A percentile compares a stretch with the other conserved stretches of the same genome.
Evolutionary conservation across 495 filamentous ascomycete species (phyloP).

Genomic region (Poronia punctata): DNA sequence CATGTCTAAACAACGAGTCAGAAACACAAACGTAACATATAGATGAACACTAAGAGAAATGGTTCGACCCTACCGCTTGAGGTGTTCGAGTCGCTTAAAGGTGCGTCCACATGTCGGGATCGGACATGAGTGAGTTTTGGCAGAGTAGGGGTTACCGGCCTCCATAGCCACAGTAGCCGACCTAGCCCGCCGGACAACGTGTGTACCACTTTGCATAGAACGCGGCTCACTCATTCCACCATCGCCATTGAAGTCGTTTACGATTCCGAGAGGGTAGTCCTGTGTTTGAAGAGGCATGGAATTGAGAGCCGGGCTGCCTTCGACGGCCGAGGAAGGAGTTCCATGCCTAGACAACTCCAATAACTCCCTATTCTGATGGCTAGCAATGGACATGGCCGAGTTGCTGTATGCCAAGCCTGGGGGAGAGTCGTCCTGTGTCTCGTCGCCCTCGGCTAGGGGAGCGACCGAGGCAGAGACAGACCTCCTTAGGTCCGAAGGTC

Average conservation of each 20-base stretch:
- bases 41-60: constrained; percentile 47
- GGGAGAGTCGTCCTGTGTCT: constrained; percentile 62
- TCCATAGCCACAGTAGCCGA: constrained; percentile 96
- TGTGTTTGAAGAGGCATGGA: constrained; percentile 58
- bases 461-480: constrained; percentile 87
- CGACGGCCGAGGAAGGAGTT: constrained; percentile 75
- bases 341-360: constrained; percentile 79
- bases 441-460: constrained; percentile 71
- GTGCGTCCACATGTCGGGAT: constrained; percentile 95
- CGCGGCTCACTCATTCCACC: constrained; percentile 54
- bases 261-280: constrained; percentile 49
- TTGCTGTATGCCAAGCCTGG: constrained; percentile 60
- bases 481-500: constrained; percentile 79
- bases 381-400: constrained; percentile 46
- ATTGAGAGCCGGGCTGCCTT: constrained; percentile 68
- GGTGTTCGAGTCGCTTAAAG: constrained; percentile 98
- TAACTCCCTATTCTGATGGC: constrained; percentile 52
- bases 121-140: constrained; percentile 97
- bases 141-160: constrained; percentile 82
- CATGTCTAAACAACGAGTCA: constrained; percentile 74
- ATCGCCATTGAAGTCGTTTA: constrained; percentile 54
- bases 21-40: constrained; percentile 34
- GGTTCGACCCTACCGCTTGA: constrained; percentile 78
- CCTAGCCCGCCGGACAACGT: constrained; percentile 79
- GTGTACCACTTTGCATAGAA: constrained; percentile 56